These are phyloP conservation scores for Xylariaceae sp. DNA, from an alignment of 2,329 filamentous ascomycete species.

Conservation along the genomic window DNA sequence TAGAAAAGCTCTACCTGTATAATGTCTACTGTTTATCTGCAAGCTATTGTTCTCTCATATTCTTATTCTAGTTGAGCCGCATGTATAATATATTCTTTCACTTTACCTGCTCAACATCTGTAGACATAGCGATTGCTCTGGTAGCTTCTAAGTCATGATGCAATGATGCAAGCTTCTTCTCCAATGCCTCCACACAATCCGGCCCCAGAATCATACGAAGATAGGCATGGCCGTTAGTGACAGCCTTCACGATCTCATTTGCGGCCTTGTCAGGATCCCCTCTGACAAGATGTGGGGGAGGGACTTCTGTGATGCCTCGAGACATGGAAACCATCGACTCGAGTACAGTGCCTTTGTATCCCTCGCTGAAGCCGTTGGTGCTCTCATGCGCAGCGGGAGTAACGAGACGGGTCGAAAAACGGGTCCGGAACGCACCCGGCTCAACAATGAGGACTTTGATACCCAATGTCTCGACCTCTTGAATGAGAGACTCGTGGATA, in stretches of 20 bases:
- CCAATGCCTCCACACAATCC: constrained; percentile 25
- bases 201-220: constrained; percentile 28
- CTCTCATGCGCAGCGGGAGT: constrained; percentile 16
- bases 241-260: constrained; percentile 23
- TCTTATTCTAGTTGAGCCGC: too few relatives aligned
- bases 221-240: constrained; percentile 24
- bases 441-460: constrained; percentile 29
- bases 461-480: constrained; percentile 18
- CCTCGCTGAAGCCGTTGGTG: constrained; percentile 17
- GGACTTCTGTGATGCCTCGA: background rate
- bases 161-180: constrained; percentile 13
- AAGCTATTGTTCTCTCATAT: too few relatives aligned
- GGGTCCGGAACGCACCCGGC: constrained; percentile 26
- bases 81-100: too few relatives aligned
- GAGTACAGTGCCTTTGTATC: constrained; percentile 19
- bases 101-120: constrained; percentile 14
- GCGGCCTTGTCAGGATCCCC: constrained; percentile 29
- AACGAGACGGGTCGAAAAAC: constrained; percentile 15
- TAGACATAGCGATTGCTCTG: constrained; percentile 11
- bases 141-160: constrained; percentile 17
- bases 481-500: constrained; percentile 23
- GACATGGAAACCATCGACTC: constrained; percentile 20
- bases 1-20: too few relatives aligned
- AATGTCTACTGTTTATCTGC: too few relatives aligned
- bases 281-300: constrained; percentile 6